These are phyloP conservation scores for Brachypodium distachyon DNA, from an alignment of 202 grass and related monocot species.

Conservation along the genomic window DNA sequence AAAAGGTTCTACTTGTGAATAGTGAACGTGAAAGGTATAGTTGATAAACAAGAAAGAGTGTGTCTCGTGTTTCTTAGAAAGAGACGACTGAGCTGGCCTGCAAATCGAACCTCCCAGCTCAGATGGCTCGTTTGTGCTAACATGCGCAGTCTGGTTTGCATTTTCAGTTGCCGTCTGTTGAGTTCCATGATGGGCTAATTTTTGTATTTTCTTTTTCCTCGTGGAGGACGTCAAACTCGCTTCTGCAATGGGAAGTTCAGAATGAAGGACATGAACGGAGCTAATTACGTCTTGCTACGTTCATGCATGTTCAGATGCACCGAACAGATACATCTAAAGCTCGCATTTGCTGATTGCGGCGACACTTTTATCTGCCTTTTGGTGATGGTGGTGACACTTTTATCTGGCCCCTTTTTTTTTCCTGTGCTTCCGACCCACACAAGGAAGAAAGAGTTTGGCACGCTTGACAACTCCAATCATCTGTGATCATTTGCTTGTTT, in stretches of 20 bases:
- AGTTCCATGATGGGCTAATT: background rate
- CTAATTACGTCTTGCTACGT: no score
- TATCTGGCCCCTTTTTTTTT: background rate
- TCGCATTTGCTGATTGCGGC: background rate
- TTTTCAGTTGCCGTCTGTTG: background rate
- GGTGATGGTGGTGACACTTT: background rate
- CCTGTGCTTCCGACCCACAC: background rate
- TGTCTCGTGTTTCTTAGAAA: background rate
- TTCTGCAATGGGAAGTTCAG: background rate
- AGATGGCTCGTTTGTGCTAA: background rate
- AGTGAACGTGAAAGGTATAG: background rate
- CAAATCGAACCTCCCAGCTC: background rate
- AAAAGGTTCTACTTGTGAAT: no score
- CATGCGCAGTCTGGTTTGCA: background rate
- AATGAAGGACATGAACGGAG: background rate
- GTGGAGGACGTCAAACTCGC: background rate
- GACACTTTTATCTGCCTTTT: background rate
- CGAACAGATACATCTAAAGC: background rate
- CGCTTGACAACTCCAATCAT: no score
- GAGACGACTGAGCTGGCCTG: background rate
- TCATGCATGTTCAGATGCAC: conserved; percentile 5
- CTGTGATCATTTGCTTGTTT: no score
- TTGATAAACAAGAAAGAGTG: background rate
- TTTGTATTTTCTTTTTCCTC: background rate
- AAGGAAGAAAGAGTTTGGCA: conserved; percentile 17